These are phyloP conservation scores for Starmerella powellii DNA, from an alignment of 805 yeast genomes.

Conservation along the genomic window DNA sequence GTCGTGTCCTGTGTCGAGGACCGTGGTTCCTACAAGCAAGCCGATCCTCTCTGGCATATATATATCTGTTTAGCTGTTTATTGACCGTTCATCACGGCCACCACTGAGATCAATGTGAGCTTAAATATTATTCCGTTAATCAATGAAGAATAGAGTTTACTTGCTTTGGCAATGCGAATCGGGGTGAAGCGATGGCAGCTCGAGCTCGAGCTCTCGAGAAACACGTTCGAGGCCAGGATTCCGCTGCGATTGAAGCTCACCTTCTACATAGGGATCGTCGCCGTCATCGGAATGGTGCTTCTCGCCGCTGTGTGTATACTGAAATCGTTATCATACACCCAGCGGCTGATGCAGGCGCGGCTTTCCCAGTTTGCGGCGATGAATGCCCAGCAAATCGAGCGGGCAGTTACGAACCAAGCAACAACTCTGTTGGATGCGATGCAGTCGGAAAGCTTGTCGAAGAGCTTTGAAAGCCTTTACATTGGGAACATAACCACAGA, in stretches of 20 bases:
- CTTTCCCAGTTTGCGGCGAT: constrained; percentile 19
- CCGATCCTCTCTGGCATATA: no score
- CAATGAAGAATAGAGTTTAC: no score
- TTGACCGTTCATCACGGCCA: no score
- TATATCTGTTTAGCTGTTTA: no score
- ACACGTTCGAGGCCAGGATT: constrained; percentile 2
- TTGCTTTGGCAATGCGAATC: background rate
- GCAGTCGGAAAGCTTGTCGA: constrained; percentile 10
- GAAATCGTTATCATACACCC: constrained; percentile 13
- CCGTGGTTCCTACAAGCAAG: no score
- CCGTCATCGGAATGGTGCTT: constrained; percentile 14
- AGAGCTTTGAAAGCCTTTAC: constrained; percentile 5
- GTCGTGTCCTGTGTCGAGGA: no score
- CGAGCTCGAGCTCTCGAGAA: background rate
- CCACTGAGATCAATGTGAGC: no score
- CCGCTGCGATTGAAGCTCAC: constrained; percentile 21
- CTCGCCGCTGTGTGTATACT: constrained; percentile 13
- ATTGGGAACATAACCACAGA: constrained; percentile 12
- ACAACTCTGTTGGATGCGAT: constrained; percentile 4
- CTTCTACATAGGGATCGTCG: constrained; percentile 14
- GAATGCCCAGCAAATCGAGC: constrained; percentile 16
- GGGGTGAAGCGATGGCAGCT: constrained; percentile 1
- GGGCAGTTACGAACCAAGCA: constrained; percentile 9
- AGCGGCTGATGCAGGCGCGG: constrained; percentile 13
- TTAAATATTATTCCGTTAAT: no score